phyloP scores from a whole-genome alignment of 2,329 filamentous ascomycete genomes.

The Epichloe coenophiala region DNA sequence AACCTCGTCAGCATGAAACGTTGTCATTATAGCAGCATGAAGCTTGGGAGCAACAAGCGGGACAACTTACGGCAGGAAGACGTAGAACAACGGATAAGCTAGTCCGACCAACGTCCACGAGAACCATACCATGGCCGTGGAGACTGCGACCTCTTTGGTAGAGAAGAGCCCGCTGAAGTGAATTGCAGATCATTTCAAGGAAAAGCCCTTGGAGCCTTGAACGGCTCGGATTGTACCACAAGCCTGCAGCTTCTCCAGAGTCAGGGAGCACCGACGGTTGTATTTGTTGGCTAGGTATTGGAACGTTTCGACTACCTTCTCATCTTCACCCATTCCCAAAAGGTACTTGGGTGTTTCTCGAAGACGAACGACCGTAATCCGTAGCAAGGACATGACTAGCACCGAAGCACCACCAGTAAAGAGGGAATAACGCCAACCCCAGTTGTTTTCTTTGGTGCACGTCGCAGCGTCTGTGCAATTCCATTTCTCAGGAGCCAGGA shows the following conservation, averaged over 20 bases:
- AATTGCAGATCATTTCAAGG: slow-evolving; percentile 20
- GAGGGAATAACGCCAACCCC: slow-evolving; percentile 35
- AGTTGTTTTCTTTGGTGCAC: slow-evolving; percentile 32
- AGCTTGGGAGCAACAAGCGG: not conserved
- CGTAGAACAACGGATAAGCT: slow-evolving; percentile 62
- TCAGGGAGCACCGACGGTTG: slow-evolving; percentile 25
- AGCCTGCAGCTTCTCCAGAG: slow-evolving; percentile 29
- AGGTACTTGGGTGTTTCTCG: slow-evolving; percentile 37
- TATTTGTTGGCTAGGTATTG: slow-evolving; percentile 35
- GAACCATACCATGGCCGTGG: slow-evolving; percentile 52
- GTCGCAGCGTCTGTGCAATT: slow-evolving; percentile 28
- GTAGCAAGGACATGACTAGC: slow-evolving; percentile 29
- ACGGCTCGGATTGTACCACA: slow-evolving; percentile 29
- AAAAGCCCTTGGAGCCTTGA: slow-evolving; percentile 20
- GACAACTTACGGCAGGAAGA: slow-evolving; percentile 47
- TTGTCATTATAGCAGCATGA: not conserved
- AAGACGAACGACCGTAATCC: slow-evolving; percentile 31
- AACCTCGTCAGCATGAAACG: not conserved
- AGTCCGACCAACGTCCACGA: slow-evolving; percentile 59
- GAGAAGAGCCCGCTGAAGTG: slow-evolving; percentile 54
- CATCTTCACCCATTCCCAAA: slow-evolving; percentile 30
- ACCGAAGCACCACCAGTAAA: slow-evolving; percentile 32
- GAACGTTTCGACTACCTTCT: slow-evolving; percentile 34
- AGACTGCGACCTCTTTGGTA: slow-evolving; percentile 44
- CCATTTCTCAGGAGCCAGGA: slow-evolving; percentile 34